Percentiles rank a stretch among this genome's conserved stretches.
These are phyloP conservation scores for Chlorella ohadii DNA, from an alignment of 139 green algal genomes.

Conservation along the genomic window DNA sequence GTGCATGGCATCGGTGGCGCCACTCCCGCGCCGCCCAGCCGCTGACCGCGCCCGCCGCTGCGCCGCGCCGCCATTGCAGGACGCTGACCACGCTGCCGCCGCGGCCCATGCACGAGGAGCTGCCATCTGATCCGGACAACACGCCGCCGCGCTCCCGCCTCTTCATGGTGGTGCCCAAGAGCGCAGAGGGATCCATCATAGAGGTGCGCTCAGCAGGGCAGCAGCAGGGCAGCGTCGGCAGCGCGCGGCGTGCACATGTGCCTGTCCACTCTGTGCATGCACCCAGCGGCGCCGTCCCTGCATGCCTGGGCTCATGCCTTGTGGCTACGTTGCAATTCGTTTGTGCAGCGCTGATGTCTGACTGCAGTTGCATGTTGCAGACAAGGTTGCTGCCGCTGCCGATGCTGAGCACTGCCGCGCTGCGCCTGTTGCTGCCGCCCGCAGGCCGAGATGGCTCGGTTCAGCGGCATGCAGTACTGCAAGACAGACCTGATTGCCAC, in stretches of 20 bases:
- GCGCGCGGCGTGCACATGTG: not conserved
- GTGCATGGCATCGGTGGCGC: too few species aligned
- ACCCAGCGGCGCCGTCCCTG: too few species aligned
- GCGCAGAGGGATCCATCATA: constrained; percentile 72
- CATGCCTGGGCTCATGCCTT: too few species aligned
- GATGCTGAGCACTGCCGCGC: too few species aligned
- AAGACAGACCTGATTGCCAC: constrained; percentile 89
- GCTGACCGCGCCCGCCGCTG: too few species aligned
- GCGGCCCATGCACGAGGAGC: constrained; percentile 54
- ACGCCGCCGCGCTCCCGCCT: constrained; percentile 82
- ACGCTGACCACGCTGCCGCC: constrained; percentile 25
- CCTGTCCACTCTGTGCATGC: too few species aligned
- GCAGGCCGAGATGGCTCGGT: constrained; percentile 75
- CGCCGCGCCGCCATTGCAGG: constrained; percentile 7
- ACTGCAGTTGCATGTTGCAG: too few species aligned
- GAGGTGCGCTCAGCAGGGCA: constrained; percentile 55
- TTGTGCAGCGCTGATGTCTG: too few species aligned
- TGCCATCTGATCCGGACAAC: constrained; percentile 88
- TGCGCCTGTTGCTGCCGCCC: not conserved
- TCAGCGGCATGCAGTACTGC: constrained; percentile 88
- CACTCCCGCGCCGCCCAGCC: too few species aligned
- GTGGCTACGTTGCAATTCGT: too few species aligned
- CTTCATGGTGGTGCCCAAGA: constrained; percentile 93
- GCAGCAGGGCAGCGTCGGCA: too few species aligned
- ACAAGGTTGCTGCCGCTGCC: too few species aligned